A percentile compares a stretch with the other conserved stretches of the same genome.
These are phyloP conservation scores for Syzygium malaccense DNA, from an alignment of 441 rosid species.

Conservation along the genomic window DNA sequence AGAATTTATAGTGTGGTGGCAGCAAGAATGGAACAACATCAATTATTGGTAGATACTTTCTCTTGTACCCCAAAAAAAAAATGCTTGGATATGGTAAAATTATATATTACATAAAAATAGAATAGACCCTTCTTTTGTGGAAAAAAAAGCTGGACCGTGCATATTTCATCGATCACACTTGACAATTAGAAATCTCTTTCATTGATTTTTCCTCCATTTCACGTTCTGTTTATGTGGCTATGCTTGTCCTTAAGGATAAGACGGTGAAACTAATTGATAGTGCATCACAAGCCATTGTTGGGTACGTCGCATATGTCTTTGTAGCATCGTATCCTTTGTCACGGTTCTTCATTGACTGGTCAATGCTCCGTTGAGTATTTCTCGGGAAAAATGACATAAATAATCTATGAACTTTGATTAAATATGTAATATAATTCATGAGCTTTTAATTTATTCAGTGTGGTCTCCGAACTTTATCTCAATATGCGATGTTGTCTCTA, in stretches of 20 bases:
- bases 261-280: background rate
- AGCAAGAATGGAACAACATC: background rate
- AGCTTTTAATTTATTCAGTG: too few relatives aligned
- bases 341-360: background rate
- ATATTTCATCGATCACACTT: background rate
- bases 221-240: background rate
- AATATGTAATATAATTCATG: too few relatives aligned
- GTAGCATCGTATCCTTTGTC: background rate
- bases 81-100: background rate
- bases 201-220: background rate
- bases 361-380: background rate
- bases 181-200: background rate
- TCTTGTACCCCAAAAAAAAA: background rate
- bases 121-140: background rate
- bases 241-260: background rate
- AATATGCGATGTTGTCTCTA: rapidly evolving
- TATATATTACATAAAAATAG: background rate
- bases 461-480: too few relatives aligned
- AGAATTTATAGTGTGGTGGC: background rate
- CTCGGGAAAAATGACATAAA: too few relatives aligned
- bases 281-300: background rate
- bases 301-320: background rate
- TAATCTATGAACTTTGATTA: rapidly evolving
- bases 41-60: background rate
- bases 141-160: background rate